phyloP scores from a whole-genome alignment of 306 rosid species.

The Luffa acutangula region DNA sequence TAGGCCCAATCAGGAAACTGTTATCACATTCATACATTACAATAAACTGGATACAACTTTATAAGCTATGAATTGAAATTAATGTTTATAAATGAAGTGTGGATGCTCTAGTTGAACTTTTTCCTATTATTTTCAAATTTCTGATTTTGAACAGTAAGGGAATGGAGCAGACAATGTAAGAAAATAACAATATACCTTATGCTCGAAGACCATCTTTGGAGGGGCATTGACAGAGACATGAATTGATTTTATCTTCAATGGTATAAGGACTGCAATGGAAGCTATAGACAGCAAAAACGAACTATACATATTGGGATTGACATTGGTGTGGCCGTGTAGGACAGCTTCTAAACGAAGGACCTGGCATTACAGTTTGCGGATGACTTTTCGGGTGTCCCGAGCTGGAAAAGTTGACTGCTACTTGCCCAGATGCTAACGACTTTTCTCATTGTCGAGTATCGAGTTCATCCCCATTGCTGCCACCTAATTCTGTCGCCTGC shows the following conservation, averaged over 20 bases:
- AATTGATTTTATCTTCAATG: conserved; percentile 8
- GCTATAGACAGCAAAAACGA: conserved; percentile 12
- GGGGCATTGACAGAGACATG: conserved; percentile 6
- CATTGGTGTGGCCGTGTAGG: conserved; percentile 15
- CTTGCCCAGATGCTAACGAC: conserved; percentile 16
- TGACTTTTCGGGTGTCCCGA: not conserved
- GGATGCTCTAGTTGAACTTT: not conserved
- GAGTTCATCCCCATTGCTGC: conserved; percentile 17
- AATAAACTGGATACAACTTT: conserved; percentile 1
- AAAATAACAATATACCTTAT: not conserved
- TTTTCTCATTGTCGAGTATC: conserved; percentile 18
- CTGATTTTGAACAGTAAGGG: conserved; percentile 5
- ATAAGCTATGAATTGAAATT: not conserved
- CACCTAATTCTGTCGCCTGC: conserved; percentile 21
- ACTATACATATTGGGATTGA: conserved; percentile 15
- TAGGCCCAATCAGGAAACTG: conserved; percentile 4
- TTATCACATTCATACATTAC: not conserved
- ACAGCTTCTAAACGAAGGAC: conserved; percentile 23
- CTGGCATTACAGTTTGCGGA: not conserved
- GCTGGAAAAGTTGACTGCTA: conserved; percentile 18
- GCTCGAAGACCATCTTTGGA: not conserved
- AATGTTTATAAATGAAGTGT: not conserved
- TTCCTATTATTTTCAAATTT: conserved; percentile 6
- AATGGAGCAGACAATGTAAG: conserved; percentile 10
- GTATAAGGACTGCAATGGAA: not conserved